Base-by-base conservation (phyloP, 176 grass and related monocot species). In the Hordeum marinum region DNA sequence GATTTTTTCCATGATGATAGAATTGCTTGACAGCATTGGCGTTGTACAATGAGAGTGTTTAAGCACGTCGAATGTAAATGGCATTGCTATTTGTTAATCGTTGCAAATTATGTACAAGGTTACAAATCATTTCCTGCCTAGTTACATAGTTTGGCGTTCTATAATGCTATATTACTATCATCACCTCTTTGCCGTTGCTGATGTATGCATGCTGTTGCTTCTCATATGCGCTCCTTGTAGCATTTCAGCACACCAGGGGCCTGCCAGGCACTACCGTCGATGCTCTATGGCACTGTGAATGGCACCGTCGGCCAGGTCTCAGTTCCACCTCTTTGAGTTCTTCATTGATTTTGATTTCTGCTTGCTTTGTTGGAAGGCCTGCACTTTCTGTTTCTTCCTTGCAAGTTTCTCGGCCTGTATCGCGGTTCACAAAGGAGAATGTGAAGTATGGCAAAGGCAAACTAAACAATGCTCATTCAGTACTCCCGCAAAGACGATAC, bases 351-450 rank as follows among this genome's bases (percentile, higher is more conserved):
- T 99, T 0, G 96, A 88, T 77, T 99, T 99, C 42, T 91, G 80
- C 78, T 99, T 93, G 70, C 89, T 86, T 83, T 99, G 94, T 66
- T 99, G 90, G 82, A 99, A 99, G 17, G 96, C 91, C 86, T 92
- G 83, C 82, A 89, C 48, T 85, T 99, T 99, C 80, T 96, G 91
- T 41, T 99, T 99, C 94, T 99, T 96, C 67, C 94, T 88, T 2
- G 84, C 91, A 69, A 84, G 80, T 94, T 94, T 99, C 84, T 99
- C 94, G 21, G 91, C 91, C 96, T 99, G 76, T 75, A 54, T 82
- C 20, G 48, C 50, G 58, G 65, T 82, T 77, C 13, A 43, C 57
- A 34, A 75, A 15, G 9, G 75, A 45, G 68, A 29, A 27, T 37
- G 13, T 0, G 12, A 31, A 76, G 50, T 41, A 25, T 64, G 12